Percentiles rank a stretch among this genome's conserved stretches.
Conservation (phyloP, 495 filamentous ascomycete species). For the Pseudevernia furfuracea region DNA sequence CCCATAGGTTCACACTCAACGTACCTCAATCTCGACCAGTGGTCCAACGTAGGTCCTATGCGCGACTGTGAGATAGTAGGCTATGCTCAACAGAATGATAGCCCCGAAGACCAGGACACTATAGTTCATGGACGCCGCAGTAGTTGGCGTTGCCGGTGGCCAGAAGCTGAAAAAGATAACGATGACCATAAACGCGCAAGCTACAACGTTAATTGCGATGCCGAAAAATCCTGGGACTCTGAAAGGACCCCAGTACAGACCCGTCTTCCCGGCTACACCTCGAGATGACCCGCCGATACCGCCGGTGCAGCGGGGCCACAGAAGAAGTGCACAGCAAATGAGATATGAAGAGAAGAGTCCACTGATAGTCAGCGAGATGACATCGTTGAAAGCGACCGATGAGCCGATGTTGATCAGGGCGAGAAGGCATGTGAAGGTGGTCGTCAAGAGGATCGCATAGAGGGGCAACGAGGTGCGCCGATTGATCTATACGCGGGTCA, state of each 20-base stretch:
- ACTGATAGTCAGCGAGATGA: slow-evolving; percentile 36
- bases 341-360: slow-evolving; percentile 35
- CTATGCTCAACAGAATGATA: slow-evolving; percentile 30
- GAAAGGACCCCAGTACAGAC: slow-evolving; percentile 37
- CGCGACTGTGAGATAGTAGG: slow-evolving; percentile 35
- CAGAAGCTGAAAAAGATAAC: slow-evolving; percentile 42
- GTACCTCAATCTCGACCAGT: slow-evolving; percentile 34
- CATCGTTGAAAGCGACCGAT: slow-evolving; percentile 41
- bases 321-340: slow-evolving; percentile 24
- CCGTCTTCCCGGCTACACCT: not conserved
- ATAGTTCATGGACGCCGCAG: slow-evolving; percentile 41
- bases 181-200: slow-evolving; percentile 32
- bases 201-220: slow-evolving; percentile 36
- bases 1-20: not conserved
- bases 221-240: slow-evolving; percentile 35
- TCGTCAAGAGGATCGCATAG: slow-evolving; percentile 40
- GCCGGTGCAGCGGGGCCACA: slow-evolving; percentile 17
- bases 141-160: slow-evolving; percentile 34
- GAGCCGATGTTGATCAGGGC: slow-evolving; percentile 45
- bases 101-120: slow-evolving; percentile 34
- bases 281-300: not conserved
- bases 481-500: slow-evolving; percentile 22
- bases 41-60: slow-evolving; percentile 36
- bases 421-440: slow-evolving; percentile 34
- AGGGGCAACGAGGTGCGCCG: slow-evolving; percentile 43